Evolutionary conservation across 176 grass and related monocot species (phyloP).

Genomic region (Triticum turgidum): DNA sequence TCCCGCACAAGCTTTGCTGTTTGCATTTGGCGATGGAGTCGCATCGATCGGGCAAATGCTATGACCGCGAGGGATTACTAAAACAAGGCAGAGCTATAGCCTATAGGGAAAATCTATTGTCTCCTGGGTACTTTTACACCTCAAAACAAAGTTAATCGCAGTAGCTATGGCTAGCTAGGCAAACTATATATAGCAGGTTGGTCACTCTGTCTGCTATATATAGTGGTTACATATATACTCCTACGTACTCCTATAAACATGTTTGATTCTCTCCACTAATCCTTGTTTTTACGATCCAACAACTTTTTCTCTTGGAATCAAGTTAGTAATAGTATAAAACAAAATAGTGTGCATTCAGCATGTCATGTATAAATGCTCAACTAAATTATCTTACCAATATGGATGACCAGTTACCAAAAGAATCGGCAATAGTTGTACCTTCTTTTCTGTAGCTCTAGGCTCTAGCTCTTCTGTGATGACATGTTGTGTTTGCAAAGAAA

Average conservation of each 20-base stretch:
- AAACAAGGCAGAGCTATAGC: neutral
- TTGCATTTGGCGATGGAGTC: neutral
- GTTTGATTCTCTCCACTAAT: constrained; percentile 24
- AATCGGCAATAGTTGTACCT: no score
- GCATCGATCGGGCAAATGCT: constrained; percentile 8
- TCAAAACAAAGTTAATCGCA: constrained; percentile 19
- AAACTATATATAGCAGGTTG: neutral
- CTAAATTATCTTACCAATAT: neutral
- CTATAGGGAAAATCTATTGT: neutral
- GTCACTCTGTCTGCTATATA: neutral
- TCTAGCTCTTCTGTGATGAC: neutral
- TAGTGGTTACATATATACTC: neutral
- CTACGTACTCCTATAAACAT: neutral
- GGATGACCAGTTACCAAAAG: neutral
- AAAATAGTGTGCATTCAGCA: neutral
- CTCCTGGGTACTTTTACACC: constrained; percentile 30
- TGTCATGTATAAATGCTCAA: neutral
- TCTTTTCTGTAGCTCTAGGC: neutral
- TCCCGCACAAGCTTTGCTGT: neutral
- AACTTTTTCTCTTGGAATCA: constrained; percentile 19
- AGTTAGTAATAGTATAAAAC: neutral
- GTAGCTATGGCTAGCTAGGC: neutral
- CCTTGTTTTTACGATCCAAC: neutral
- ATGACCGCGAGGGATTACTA: constrained; percentile 1
- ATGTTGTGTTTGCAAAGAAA: neutral